Percentiles rank a stretch among this genome's conserved stretches.
These are phyloP conservation scores for Tolypocladium ophioglossoides DNA, from an alignment of 2,329 filamentous ascomycete genomes.

Conservation along the genomic window DNA sequence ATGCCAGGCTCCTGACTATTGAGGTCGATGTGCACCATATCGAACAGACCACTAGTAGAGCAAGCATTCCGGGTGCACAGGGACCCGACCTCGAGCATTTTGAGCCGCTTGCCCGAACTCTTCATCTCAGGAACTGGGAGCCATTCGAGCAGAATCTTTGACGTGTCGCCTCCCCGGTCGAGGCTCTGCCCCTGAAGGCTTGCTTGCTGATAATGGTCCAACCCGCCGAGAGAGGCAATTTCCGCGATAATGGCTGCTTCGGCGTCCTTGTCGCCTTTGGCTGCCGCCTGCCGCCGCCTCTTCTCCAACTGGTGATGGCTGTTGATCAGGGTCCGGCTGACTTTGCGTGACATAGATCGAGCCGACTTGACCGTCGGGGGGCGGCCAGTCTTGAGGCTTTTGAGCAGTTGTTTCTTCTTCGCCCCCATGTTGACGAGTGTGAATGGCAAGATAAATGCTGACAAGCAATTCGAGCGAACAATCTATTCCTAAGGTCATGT, in stretches of 20 bases:
- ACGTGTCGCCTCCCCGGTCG: conserved; percentile 58
- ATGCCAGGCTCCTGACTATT: conserved; percentile 79
- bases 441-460: background rate
- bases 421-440: conserved; percentile 27
- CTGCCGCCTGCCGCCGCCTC: conserved; percentile 42
- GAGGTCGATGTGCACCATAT: conserved; percentile 77
- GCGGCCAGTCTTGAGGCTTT: conserved; percentile 38
- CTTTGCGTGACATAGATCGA: conserved; percentile 52
- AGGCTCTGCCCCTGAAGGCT: conserved; percentile 58
- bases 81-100: conserved; percentile 81
- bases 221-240: conserved; percentile 47
- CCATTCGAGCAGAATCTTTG: conserved; percentile 54
- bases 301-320: conserved; percentile 56
- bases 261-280: conserved; percentile 36
- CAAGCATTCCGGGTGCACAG: conserved; percentile 79
- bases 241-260: conserved; percentile 39
- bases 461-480: background rate
- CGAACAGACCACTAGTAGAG: conserved; percentile 59
- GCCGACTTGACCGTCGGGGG: conserved; percentile 42
- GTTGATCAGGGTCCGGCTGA: conserved; percentile 55
- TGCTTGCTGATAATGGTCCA: conserved; percentile 54
- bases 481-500: background rate
- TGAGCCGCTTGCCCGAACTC: conserved; percentile 26
- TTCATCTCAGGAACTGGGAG: conserved; percentile 26
- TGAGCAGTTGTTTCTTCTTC: conserved; percentile 33